These are phyloP conservation scores for Cryphonectria japonica DNA, from an alignment of 2,329 filamentous ascomycete genomes.

Conservation along the genomic window DNA sequence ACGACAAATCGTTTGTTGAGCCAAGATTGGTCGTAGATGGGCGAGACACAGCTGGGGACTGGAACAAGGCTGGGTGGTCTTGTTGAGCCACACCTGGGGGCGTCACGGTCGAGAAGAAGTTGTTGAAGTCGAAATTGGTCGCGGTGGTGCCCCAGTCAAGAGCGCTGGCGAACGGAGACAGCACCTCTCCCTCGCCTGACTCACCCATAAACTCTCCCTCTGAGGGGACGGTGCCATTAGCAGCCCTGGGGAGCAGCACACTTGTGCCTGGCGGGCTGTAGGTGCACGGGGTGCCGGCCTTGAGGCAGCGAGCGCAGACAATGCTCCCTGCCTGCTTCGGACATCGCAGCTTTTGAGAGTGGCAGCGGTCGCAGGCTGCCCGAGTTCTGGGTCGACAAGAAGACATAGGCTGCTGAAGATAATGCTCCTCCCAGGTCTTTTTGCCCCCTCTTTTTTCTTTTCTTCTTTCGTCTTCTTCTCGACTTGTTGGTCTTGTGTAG, in stretches of 20 bases:
- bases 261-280: constrained; percentile 45
- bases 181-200: not conserved
- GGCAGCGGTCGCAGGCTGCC: constrained; percentile 29
- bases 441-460: too few relatives aligned
- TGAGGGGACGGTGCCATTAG: constrained; percentile 23
- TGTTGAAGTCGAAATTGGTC: constrained; percentile 17
- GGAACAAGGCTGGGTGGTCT: not conserved
- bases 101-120: not conserved
- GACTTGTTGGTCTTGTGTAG: not conserved
- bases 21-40: not conserved
- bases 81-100: not conserved
- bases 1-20: constrained; percentile 1
- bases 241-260: constrained; percentile 28
- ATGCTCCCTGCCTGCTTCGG: constrained; percentile 43
- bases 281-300: constrained; percentile 44
- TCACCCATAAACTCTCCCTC: not conserved
- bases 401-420: not conserved
- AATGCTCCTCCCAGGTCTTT: not conserved
- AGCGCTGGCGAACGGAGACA: not conserved
- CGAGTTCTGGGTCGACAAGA: not conserved
- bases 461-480: too few relatives aligned
- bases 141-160: constrained; percentile 17
- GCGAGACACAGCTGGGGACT: not conserved
- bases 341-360: constrained; percentile 52
- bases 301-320: constrained; percentile 47